Base-by-base conservation (phyloP, 2,329 filamentous ascomycete genomes). In the Aciculosporium take region DNA sequence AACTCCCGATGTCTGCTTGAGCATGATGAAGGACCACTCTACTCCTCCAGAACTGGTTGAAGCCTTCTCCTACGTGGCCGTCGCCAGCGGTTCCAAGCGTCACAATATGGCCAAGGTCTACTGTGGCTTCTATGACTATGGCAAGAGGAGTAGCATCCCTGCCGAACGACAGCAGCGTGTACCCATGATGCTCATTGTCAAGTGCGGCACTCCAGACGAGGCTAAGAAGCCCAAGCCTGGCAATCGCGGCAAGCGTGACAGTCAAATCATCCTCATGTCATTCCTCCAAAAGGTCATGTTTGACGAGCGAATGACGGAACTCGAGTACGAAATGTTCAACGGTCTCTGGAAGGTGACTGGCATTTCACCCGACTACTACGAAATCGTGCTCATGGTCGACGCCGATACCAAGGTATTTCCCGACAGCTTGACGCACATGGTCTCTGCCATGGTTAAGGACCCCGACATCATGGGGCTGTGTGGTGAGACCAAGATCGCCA, bases 211-310 rank as follows among this genome's bases (percentile, higher is more conserved):
- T 12, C 86, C 86, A 1, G 85, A 86, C 42, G 91, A 98, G 65
- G 73, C 77, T 25, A 69, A 63, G 31, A 81, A 82, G 53, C 72
- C 82, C 43, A 98, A 98, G 65, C 86, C 93, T 10, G 91, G 91
- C 53, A 98, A 98, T 65, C 79, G 91, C 64, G 93, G 91, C 63
- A 98, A 98, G 72, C 85, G 91, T 59, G 91, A 98, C 71, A 94
- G 86, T 68, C 91, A 98, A 62, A 95, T 98, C 56, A 91, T 98
- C 52, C 73, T 98, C 50, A 98, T 98, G 91, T 95, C 88, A 5
- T 98, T 98, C 72, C 68, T 98, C 51, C 91, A 98, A 59, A 98
- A 98, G 68, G 91, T 98, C 57, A 98, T 98, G 91, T 98, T 98
- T 55, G 91, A 98, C 59, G 93, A 98, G 65, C 84, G 91, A 47